Evolutionary conservation across 1,284 basidiomycete species (phyloP).

Genomic region (Malassezia yamatoensis): DNA sequence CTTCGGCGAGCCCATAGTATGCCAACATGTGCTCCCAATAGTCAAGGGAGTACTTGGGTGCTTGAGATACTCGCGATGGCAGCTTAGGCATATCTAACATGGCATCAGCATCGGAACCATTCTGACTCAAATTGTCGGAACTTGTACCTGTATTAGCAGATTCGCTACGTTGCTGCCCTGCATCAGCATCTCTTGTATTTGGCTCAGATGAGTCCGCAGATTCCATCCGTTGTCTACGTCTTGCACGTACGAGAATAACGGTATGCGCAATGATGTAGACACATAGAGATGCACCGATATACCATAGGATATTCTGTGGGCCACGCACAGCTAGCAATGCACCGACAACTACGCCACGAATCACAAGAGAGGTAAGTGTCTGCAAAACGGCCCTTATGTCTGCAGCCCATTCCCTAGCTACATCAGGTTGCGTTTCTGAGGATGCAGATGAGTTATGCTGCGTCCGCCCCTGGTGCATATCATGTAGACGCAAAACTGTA

Average conservation of each 20-base stretch:
- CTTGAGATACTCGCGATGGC: neutral
- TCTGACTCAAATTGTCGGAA: too few relatives aligned
- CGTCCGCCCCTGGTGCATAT: neutral
- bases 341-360: neutral
- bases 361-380: neutral
- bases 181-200: neutral
- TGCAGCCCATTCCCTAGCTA: neutral
- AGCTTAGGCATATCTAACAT: conserved; percentile 9
- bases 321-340: neutral
- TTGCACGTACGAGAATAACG: neutral
- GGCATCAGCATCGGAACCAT: neutral
- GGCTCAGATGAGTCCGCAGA: neutral
- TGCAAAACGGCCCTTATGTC: neutral
- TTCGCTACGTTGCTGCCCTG: neutral
- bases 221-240: neutral
- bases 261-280: neutral
- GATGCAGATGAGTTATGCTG: neutral
- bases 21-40: conserved; percentile 12
- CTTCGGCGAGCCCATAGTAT: conserved; percentile 10
- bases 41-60: neutral
- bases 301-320: neutral
- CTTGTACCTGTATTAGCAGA: too few relatives aligned
- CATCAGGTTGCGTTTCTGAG: neutral
- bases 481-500: conserved; percentile 1
- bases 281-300: neutral